A percentile compares a stretch with the other conserved stretches of the same genome.
Evolutionary conservation across 2,329 filamentous ascomycete species (phyloP).

Genomic region (Incumbomyces delicatus): DNA sequence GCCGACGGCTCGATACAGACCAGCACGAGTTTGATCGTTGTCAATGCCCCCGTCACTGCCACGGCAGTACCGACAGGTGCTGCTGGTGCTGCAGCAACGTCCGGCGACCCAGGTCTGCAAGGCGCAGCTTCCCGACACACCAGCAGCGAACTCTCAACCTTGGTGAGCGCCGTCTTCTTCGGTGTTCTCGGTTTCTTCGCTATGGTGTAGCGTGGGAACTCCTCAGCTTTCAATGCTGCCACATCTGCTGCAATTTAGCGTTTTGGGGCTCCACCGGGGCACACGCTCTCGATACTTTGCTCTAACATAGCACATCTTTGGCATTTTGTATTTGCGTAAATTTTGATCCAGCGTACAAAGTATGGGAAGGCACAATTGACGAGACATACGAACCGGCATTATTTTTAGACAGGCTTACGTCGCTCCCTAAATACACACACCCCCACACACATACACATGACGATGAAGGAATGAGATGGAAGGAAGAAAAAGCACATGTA

Average conservation of each 20-base stretch:
- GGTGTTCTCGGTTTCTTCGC: conserved; percentile 25
- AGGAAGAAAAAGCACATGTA: background rate
- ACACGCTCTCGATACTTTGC: background rate
- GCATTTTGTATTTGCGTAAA: background rate
- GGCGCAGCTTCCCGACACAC: conserved; percentile 26
- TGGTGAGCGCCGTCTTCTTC: conserved; percentile 32
- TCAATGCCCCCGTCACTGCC: conserved; percentile 27
- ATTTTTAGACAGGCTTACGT: conserved; percentile 6
- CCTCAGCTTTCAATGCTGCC: background rate
- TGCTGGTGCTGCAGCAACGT: conserved; percentile 16
- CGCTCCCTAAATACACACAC: background rate
- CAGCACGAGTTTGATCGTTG: conserved; percentile 36
- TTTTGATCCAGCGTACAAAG: background rate
- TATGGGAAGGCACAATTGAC: background rate
- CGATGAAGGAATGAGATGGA: background rate
- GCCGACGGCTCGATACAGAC: conserved; percentile 34
- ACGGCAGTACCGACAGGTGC: conserved; percentile 19
- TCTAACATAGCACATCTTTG: background rate
- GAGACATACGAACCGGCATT: conserved; percentile 6
- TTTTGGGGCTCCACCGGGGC: background rate
- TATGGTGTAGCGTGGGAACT: background rate
- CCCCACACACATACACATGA: too few relatives aligned
- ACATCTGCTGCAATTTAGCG: background rate
- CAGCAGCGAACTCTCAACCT: conserved; percentile 28
- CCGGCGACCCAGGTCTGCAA: conserved; percentile 30